Percentiles rank a stretch among this genome's conserved stretches.
Conservation (phyloP, 257 asterid genomes). For the Paulownia fortunei region DNA sequence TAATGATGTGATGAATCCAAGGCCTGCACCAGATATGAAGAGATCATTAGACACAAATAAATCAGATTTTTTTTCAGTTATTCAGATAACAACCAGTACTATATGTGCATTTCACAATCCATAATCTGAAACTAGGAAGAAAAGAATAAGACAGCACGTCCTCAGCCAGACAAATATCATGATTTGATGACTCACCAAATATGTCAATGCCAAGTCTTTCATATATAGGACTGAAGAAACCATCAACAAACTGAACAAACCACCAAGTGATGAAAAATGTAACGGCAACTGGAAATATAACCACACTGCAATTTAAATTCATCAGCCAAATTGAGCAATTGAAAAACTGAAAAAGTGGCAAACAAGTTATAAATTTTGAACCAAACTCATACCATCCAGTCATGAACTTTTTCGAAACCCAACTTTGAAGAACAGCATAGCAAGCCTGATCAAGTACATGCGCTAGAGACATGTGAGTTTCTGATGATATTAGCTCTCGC, state of each 20-base stretch:
- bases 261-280: conserved; percentile 96
- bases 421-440: conserved; percentile 97
- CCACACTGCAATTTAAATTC: conserved; percentile 65
- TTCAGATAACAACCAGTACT: not conserved
- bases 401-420: conserved; percentile 99
- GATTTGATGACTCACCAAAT: conserved; percentile 67
- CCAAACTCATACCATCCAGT: conserved; percentile 82
- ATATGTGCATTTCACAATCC: not conserved
- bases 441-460: conserved; percentile 73
- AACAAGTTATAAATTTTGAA: not conserved
- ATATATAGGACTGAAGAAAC: conserved; percentile 97
- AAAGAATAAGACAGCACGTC: not conserved
- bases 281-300: conserved; percentile 96
- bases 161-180: conserved; percentile 11
- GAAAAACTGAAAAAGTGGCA: not conserved
- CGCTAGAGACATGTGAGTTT: conserved; percentile 27
- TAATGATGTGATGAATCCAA: conserved; percentile 86
- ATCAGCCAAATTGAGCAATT: conserved; percentile 20
- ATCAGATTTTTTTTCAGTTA: not conserved
- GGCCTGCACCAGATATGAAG: conserved; percentile 64
- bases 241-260: conserved; percentile 96
- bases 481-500: conserved; percentile 8
- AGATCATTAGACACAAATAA: conserved; percentile 28
- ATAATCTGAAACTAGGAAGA: conserved; percentile 8
- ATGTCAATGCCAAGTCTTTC: conserved; percentile 88